Conservation (phyloP, 2,329 filamentous ascomycete species). For the Diaporthe batatas region DNA sequence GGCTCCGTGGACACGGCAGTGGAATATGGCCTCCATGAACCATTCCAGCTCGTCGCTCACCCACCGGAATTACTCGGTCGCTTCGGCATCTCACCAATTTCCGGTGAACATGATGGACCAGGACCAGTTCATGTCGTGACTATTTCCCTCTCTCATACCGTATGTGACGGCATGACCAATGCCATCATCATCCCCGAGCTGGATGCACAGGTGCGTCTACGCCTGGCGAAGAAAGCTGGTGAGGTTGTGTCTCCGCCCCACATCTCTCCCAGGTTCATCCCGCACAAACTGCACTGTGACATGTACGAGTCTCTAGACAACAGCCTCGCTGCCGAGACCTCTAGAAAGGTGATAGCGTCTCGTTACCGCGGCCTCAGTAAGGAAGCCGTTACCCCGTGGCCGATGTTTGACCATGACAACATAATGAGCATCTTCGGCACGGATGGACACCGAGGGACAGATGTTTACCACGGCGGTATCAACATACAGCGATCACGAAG, state of each 20-base stretch:
- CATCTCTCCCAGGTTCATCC: background rate
- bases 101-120: background rate
- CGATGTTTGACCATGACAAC: background rate
- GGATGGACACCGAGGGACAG: background rate
- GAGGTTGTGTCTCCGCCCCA: background rate
- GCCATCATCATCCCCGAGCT: background rate
- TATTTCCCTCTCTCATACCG: background rate
- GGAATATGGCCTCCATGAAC: background rate
- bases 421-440: background rate
- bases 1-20: background rate
- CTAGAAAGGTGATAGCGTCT: background rate
- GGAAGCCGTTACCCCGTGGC: background rate
- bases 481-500: background rate
- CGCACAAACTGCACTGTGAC: background rate
- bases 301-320: background rate
- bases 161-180: conserved; percentile 19
- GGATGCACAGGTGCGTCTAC: background rate
- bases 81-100: background rate
- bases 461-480: background rate
- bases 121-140: background rate
- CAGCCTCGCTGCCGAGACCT: background rate
- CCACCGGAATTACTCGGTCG: background rate
- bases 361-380: background rate
- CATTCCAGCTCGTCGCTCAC: background rate
- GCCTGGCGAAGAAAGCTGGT: background rate